Base-by-base conservation (phyloP, 805 yeast species). In the Pichia nanzhaoensis region DNA sequence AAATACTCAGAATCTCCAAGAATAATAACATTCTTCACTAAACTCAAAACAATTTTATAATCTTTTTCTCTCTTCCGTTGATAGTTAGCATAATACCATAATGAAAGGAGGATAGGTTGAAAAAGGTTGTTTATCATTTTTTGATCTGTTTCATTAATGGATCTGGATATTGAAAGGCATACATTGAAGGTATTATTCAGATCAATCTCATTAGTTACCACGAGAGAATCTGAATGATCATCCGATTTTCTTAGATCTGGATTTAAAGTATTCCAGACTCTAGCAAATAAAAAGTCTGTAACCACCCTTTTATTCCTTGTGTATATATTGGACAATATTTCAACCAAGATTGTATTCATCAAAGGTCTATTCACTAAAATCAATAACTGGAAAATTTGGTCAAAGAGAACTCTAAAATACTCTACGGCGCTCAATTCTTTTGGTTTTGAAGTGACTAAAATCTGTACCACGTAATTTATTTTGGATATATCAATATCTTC, bases 401-500 rank as follows among this genome's bases (percentile, higher is more conserved):
- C 46, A 5, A 88, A 83, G 5, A 91, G 64, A n/a, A 61, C 68
- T 1, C 65, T 52, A 51, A 79, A 81, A 58, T 87, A 91, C 0
- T 59, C 69, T 0, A 57, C 60, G 0, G 78, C 67, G 1, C 69
- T 45, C 8, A 82, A 55, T 0, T 57, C 55, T 39, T 63, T 65
- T 0, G 97, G 96, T 48, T 80, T 80, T 16, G 80, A 63, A n/a
- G 48, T 45, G 24, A 83, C 59, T 14, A 91, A 60, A 2, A 87
- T 70, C 35, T 72, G 74, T n/a, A 84, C 77, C 1, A 86, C 84
- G 46, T 80, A 75, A 22, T 77, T 78, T 39, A 86, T 69, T 51
- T 79, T 83, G 28, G 77, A 78, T n/a, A 80, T 62, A 50, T 80
- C 80, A 13, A 88, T 63, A 12, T 78, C 80, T 45, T 83, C 91